phyloP scores from a whole-genome alignment of 1,139 yeast genomes.

The Zygosaccharomyces sapae region DNA sequence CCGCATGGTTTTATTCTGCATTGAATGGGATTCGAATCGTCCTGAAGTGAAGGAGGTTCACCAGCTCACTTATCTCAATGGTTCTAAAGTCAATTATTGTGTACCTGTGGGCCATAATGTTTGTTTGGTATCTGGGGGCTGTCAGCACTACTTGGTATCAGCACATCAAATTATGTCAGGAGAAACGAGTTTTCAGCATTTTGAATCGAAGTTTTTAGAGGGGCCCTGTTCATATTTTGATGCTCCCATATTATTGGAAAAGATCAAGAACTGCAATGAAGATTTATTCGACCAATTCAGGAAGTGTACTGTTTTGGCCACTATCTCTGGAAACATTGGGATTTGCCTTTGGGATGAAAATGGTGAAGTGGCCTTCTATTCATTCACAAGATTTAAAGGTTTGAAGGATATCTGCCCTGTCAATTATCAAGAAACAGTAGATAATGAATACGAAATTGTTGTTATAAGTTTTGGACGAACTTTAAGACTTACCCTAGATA shows the following conservation, averaged over 20 bases:
- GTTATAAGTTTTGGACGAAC: slow-evolving; percentile 28
- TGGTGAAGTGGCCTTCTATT: slow-evolving; percentile 16
- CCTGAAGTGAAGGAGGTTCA: slow-evolving; percentile 24
- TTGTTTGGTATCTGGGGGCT: slow-evolving; percentile 16
- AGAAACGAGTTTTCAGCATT: slow-evolving; percentile 19
- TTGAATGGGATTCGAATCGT: slow-evolving; percentile 24
- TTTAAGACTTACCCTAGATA: slow-evolving; percentile 17
- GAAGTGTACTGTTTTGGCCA: slow-evolving; percentile 22
- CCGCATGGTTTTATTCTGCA: slow-evolving; percentile 24
- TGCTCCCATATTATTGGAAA: slow-evolving; percentile 21
- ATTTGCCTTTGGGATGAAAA: slow-evolving; percentile 17
- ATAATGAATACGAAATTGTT: slow-evolving; percentile 15
- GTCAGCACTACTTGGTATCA: slow-evolving; percentile 19
- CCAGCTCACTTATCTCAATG: slow-evolving; percentile 23
- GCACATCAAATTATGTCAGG: slow-evolving; percentile 34
- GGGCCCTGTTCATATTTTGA: slow-evolving; percentile 22
- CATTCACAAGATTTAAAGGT: slow-evolving; percentile 31
- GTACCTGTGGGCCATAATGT: slow-evolving; percentile 23
- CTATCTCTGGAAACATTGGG: slow-evolving; percentile 25
- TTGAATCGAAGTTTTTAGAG: slow-evolving; percentile 14
- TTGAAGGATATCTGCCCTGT: slow-evolving; percentile 19
- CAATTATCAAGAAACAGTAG: slow-evolving; percentile 4
- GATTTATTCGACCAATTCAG: slow-evolving; percentile 11
- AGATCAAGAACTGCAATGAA: slow-evolving; percentile 11
- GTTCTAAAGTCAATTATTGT: slow-evolving; percentile 17